These are phyloP conservation scores for Lepidium sativum DNA, from an alignment of 345 rosid genomes.

Conservation along the genomic window DNA sequence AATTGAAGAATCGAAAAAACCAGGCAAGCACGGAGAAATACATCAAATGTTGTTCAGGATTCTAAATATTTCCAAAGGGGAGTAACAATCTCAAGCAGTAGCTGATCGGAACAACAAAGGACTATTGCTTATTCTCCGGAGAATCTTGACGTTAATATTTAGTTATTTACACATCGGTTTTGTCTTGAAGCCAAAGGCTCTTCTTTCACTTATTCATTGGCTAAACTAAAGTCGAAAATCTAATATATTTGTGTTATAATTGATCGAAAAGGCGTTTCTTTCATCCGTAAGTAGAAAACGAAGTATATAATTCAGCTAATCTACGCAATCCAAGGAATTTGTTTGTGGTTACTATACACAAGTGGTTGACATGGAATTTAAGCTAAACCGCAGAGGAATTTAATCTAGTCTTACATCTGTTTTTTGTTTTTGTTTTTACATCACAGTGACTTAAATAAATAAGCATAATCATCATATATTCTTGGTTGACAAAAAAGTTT, in stretches of 20 bases:
- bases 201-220: neutral
- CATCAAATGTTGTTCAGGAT: neutral
- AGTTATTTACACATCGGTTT: neutral
- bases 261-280: neutral
- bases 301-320: neutral
- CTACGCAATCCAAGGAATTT: no score
- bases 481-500: no score
- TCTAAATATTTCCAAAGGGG: neutral
- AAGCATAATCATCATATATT: no score
- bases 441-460: no score
- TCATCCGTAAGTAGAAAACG: neutral
- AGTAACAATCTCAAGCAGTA: neutral
- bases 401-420: no score
- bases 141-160: neutral
- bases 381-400: no score
- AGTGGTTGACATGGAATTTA: no score
- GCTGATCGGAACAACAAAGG: neutral
- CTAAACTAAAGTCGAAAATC: neutral
- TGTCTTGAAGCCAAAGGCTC: conserved; percentile 10
- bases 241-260: neutral
- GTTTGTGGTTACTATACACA: no score
- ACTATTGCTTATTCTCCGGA: neutral
- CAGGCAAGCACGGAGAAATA: neutral
- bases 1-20: neutral
- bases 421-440: no score